Conservation (phyloP, 331 rosid species). For the Quercus lobata region DNA sequence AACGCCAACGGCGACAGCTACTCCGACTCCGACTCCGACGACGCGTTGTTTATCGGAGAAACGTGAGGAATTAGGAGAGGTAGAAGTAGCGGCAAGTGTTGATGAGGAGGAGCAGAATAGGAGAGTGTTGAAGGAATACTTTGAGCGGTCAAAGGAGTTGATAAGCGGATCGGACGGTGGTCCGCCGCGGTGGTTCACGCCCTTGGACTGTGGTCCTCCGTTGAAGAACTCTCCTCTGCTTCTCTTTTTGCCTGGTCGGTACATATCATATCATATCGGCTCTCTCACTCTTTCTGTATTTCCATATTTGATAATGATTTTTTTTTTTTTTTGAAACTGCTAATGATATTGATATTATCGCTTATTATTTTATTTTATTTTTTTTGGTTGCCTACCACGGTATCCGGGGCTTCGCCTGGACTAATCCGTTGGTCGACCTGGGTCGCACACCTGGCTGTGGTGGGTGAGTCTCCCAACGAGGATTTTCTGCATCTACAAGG, state of each 20-base stretch:
- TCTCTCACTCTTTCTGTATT: too few species aligned
- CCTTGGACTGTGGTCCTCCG: slow-evolving; percentile 52
- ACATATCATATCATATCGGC: too few species aligned
- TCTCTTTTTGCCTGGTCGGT: slow-evolving; percentile 73
- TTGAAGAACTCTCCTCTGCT: slow-evolving; percentile 55
- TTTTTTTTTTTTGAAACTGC: too few species aligned
- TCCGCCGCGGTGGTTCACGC: slow-evolving; percentile 90
- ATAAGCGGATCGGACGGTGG: slow-evolving; percentile 44
- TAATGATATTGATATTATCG: too few species aligned
- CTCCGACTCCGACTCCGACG: not conserved
- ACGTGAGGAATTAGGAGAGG: slow-evolving; percentile 3
- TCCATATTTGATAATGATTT: too few species aligned
- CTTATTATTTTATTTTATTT: too few species aligned
- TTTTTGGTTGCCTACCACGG: too few species aligned
- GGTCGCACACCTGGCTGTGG: too few species aligned
- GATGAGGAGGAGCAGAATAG: slow-evolving; percentile 11
- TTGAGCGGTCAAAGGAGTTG: slow-evolving; percentile 46
- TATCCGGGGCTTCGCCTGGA: too few species aligned
- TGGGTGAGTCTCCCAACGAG: too few species aligned
- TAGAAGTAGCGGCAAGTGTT: not conserved
- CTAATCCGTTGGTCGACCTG: too few species aligned
- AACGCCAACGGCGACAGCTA: not conserved
- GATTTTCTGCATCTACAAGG: too few species aligned
- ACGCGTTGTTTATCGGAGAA: not conserved
- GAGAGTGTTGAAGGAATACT: slow-evolving; percentile 41